Evolutionary conservation across 257 asterid species (phyloP), one percentile per base, ranked within the genome.

Genomic region (Jacaranda copaia): DNA sequence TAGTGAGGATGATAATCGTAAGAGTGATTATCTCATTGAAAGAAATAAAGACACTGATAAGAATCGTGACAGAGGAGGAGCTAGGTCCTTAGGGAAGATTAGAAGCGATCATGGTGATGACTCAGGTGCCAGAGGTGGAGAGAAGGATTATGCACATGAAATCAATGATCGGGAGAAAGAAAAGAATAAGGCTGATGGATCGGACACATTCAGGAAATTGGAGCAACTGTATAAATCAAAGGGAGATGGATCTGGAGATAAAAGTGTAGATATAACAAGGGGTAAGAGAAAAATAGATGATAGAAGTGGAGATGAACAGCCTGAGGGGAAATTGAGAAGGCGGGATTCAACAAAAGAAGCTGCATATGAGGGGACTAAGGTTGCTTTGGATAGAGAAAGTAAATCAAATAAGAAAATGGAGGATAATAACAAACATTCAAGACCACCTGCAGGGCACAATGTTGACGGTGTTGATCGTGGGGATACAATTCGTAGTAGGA

Each of bases 151-250:
- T 84, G 76, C 63, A 35, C 75, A 48, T 58, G 77, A 75, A 69
- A 80, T 35, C 68, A 87, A 69, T 72, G 80, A 58, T n/a, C 6
- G 64, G 75, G 79, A 78, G 63, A 88, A 83, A 57, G 79, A 63
- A 18, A 77, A 59, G n/a, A n/a, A n/a, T n/a, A n/a, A n/a, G 46
- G 73, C 40, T 72, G 87, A 74, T 48, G 85, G 57, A 55, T 45
- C 72, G 49, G 90, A 84, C 75, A 83, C 92, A 32, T 63, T 84
- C 46, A 82, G 57, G 79, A 84, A 87, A 81, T 72, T 86, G 73
- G 97, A 88, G 85, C 83, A 79, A 76, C 75, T 85, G 45, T 76
- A 60, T 32, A 83, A 85, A 77, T 76, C 78, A 0, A 86, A 82
- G 85, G 86, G 69, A 53, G 91, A 84, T 81, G 87, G 77, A 25